Evolutionary conservation across 1,139 yeast genomes (phyloP).

Genomic region (Torulaspora pretoriensis): DNA sequence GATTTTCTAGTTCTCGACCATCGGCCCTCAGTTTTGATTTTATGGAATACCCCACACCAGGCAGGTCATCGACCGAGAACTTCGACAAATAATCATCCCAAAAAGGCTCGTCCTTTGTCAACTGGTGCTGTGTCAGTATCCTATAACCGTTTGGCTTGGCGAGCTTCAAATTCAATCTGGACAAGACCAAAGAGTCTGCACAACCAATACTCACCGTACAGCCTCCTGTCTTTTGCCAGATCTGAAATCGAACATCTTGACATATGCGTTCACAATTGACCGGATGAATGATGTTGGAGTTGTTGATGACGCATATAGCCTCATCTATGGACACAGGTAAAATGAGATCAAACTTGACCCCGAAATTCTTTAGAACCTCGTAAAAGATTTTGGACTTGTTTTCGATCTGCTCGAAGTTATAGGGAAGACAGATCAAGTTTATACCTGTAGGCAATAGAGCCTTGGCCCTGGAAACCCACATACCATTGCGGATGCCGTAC

Average conservation of each 20-base stretch:
- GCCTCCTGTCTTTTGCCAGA: slow-evolving; percentile 45
- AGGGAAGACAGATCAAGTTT: slow-evolving; percentile 54
- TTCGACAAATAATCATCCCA: slow-evolving; percentile 34
- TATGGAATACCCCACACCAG: slow-evolving; percentile 75
- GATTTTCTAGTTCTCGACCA: neutral
- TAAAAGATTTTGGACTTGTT: slow-evolving; percentile 53
- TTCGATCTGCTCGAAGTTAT: slow-evolving; percentile 75
- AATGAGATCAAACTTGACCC: slow-evolving; percentile 45
- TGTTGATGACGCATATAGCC: slow-evolving; percentile 67
- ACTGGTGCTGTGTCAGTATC: slow-evolving; percentile 36
- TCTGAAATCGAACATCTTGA: slow-evolving; percentile 41
- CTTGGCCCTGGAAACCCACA: slow-evolving; percentile 76
- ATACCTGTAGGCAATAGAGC: slow-evolving; percentile 50
- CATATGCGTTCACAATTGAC: slow-evolving; percentile 24
- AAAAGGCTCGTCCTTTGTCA: slow-evolving; percentile 38
- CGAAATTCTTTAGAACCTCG: slow-evolving; percentile 36
- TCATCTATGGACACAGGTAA: slow-evolving; percentile 91
- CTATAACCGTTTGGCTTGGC: slow-evolving; percentile 78
- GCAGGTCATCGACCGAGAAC: slow-evolving; percentile 57
- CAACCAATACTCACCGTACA: slow-evolving; percentile 79
- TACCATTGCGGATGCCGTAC: slow-evolving; percentile 75
- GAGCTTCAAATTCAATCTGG: slow-evolving; percentile 65
- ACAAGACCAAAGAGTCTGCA: slow-evolving; percentile 65
- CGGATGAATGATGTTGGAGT: slow-evolving; percentile 31
- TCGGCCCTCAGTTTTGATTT: slow-evolving; percentile 39